phyloP scores from a whole-genome alignment of 2,329 filamentous ascomycete genomes.

The Ceratocystis albifundus region DNA sequence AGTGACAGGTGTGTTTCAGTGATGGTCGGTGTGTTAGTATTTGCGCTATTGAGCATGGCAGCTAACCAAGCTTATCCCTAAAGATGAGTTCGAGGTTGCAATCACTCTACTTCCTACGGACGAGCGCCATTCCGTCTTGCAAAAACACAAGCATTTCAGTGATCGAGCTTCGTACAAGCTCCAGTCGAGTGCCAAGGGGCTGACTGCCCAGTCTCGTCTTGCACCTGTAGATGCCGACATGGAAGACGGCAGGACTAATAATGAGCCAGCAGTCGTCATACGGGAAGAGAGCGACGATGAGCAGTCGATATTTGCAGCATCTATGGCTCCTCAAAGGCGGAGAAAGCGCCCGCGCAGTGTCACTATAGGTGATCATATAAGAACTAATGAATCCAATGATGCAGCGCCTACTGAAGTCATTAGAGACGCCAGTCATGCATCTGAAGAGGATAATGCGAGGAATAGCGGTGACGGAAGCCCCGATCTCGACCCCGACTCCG shows the following conservation, averaged over 20 bases:
- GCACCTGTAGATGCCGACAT: constrained; percentile 20
- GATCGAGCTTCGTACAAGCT: constrained; percentile 28
- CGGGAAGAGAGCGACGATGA: constrained; percentile 30
- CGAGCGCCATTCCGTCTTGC: constrained; percentile 74
- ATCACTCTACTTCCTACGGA: constrained; percentile 83
- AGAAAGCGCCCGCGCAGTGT: background rate
- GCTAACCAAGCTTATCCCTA: background rate
- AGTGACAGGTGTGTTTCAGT: constrained; percentile 49
- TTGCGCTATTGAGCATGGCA: background rate
- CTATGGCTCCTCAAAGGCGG: constrained; percentile 28
- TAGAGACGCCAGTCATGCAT: background rate
- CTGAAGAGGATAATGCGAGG: background rate
- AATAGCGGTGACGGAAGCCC: background rate
- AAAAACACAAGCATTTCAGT: constrained; percentile 66
- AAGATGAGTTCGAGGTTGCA: constrained; percentile 91
- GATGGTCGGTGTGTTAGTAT: background rate
- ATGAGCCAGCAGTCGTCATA: background rate
- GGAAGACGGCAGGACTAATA: background rate
- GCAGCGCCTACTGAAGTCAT: background rate
- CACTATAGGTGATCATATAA: background rate
- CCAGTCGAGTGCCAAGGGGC: constrained; percentile 25
- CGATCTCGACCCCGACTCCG: too few species aligned
- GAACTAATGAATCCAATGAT: background rate
- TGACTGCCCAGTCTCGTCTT: constrained; percentile 15
- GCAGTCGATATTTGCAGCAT: constrained; percentile 27